These are phyloP conservation scores for Globomyces sp. DNA, from an alignment of 371 early-diverging fungal genomes.

Conservation along the genomic window DNA sequence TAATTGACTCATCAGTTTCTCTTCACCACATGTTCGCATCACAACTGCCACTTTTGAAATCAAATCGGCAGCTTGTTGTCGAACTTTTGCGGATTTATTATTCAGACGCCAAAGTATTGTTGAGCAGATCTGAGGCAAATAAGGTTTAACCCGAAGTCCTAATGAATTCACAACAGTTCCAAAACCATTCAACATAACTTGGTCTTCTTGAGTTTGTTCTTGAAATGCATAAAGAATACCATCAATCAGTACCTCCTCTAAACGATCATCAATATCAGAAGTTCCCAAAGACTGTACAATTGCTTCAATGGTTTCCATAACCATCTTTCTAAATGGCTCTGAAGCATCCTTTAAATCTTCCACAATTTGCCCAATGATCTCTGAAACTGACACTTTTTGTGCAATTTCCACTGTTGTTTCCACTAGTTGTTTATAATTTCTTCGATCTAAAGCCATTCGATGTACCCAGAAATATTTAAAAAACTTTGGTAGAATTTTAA, in stretches of 20 bases:
- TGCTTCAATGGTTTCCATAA: conserved; percentile 91
- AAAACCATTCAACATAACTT: conserved; percentile 91
- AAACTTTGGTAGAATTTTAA: conserved; percentile 90
- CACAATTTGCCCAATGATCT: conserved; percentile 81
- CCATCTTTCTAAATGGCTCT: conserved; percentile 94
- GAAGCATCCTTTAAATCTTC: conserved; percentile 93
- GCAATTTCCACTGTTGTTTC: conserved; percentile 95
- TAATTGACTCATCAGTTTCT: conserved; percentile 88
- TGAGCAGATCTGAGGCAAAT: conserved; percentile 88
- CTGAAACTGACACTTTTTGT: conserved; percentile 88
- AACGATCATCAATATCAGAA: conserved; percentile 84
- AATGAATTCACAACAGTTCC: conserved; percentile 91
- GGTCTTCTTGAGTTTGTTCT: conserved; percentile 88
- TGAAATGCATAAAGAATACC: conserved; percentile 97
- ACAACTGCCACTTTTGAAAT: conserved; percentile 92
- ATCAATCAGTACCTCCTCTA: conserved; percentile 92
- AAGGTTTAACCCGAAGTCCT: conserved; percentile 85
- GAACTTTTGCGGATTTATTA: conserved; percentile 93
- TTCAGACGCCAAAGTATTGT: conserved; percentile 95
- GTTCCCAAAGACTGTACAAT: conserved; percentile 78
- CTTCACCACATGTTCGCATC: conserved; percentile 92
- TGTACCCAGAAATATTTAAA: conserved; percentile 97
- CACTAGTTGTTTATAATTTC: conserved; percentile 88
- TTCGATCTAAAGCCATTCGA: conserved; percentile 92
- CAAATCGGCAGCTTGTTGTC: conserved; percentile 96